Evolutionary conservation across 2,329 filamentous ascomycete species (phyloP).

Genomic region (Ophiostoma tasmaniense): DNA sequence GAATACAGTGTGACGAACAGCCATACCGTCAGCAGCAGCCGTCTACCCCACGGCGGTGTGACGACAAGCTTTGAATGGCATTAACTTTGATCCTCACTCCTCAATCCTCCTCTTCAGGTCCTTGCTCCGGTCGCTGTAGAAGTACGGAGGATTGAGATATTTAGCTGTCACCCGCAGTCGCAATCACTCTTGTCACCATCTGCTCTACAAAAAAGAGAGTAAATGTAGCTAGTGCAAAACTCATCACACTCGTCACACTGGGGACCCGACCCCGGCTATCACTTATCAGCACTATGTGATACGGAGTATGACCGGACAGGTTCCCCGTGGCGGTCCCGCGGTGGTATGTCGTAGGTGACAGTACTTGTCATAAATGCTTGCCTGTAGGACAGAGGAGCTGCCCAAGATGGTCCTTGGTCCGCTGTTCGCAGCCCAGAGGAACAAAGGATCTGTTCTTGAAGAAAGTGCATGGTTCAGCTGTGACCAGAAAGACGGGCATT

Average conservation of each 20-base stretch:
- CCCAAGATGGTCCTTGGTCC: background rate
- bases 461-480: background rate
- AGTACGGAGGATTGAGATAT: too few species aligned
- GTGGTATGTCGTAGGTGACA: background rate
- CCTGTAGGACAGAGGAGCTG: background rate
- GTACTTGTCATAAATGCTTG: background rate
- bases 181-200: background rate
- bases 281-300: background rate
- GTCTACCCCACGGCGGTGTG: background rate
- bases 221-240: background rate
- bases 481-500: background rate
- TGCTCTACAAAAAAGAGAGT: background rate
- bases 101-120: background rate
- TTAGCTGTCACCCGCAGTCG: background rate
- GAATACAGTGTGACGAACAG: background rate
- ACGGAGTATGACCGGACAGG: background rate
- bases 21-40: background rate
- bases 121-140: too few species aligned
- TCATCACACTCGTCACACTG: conserved; percentile 1
- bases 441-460: background rate
- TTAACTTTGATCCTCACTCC: background rate
- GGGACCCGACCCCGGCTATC: background rate
- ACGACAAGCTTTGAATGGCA: background rate
- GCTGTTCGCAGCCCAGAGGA: background rate
- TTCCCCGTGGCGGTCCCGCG: background rate